Evolutionary conservation across 257 asterid genomes (phyloP).

Genomic region (Prunella vulgaris): DNA sequence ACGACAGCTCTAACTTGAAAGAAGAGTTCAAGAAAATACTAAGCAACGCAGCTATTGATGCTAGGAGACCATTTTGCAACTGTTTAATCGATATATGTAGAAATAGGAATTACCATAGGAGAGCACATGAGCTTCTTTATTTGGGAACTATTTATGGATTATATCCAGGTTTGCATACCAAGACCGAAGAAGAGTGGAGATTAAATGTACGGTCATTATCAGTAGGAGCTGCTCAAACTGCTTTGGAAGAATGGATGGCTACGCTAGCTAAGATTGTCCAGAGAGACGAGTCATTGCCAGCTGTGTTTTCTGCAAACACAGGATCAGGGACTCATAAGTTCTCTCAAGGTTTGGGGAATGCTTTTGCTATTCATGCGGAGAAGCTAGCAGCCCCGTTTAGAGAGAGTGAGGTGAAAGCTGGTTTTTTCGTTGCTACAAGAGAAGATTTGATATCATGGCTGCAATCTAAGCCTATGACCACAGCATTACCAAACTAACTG

Average conservation of each 20-base stretch:
- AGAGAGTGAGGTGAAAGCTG: conserved; percentile 69
- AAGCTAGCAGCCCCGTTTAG: conserved; percentile 69
- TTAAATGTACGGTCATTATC: conserved; percentile 73
- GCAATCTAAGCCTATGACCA: conserved; percentile 35
- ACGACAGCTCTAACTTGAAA: conserved; percentile 38
- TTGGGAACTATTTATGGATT: conserved; percentile 67
- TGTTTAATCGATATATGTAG: conserved; percentile 83
- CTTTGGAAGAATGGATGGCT: conserved; percentile 89
- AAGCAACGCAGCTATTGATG: conserved; percentile 53
- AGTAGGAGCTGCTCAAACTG: conserved; percentile 86
- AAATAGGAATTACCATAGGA: conserved; percentile 36
- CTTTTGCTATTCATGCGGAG: conserved; percentile 65
- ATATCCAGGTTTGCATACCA: conserved; percentile 85
- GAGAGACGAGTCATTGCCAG: conserved; percentile 61
- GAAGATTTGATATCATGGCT: conserved; percentile 76
- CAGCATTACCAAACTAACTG: conserved; percentile 21
- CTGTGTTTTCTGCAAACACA: conserved; percentile 63
- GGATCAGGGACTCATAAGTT: conserved; percentile 87
- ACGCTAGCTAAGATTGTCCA: conserved; percentile 53
- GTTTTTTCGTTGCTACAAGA: conserved; percentile 68
- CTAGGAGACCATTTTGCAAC: conserved; percentile 85
- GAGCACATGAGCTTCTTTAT: conserved; percentile 79
- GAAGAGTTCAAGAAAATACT: conserved; percentile 57
- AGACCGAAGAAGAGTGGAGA: conserved; percentile 81
- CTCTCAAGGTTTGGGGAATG: conserved; percentile 66